Conservation (phyloP, 768 basidiomycete genomes). For the Naematelia encephala region DNA sequence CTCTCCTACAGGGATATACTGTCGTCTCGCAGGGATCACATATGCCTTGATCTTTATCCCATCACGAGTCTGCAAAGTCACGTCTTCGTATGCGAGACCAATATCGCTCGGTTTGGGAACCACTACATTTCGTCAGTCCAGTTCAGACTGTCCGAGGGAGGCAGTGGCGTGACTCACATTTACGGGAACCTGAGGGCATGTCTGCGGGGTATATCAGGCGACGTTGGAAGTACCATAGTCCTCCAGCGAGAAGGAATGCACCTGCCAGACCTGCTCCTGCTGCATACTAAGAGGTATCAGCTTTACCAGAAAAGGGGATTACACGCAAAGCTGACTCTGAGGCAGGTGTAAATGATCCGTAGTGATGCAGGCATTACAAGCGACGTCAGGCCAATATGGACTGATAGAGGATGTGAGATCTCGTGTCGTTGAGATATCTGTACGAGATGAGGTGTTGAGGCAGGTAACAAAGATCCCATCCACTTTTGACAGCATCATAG, state of each 20-base stretch:
- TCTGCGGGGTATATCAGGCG: conserved; percentile 87
- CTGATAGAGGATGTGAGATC: not conserved
- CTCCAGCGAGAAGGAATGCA: conserved; percentile 49
- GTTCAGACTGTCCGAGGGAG: not conserved
- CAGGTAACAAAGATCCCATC: no score
- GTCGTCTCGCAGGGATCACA: conserved; percentile 64
- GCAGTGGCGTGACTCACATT: conserved; percentile 53
- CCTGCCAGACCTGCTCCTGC: conserved; percentile 25
- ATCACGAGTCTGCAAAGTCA: conserved; percentile 71
- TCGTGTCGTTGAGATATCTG: no score
- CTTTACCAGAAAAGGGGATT: not conserved
- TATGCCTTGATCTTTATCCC: conserved; percentile 70
- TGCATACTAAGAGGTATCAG: conserved; percentile 21
- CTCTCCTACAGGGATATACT: conserved; percentile 50
- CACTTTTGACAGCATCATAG: no score
- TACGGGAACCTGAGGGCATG: conserved; percentile 73
- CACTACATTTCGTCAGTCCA: conserved; percentile 53
- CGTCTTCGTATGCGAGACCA: conserved; percentile 69
- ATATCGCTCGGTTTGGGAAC: conserved; percentile 69
- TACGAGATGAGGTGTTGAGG: no score
- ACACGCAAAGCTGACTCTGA: not conserved
- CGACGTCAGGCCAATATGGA: not conserved
- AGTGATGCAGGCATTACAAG: not conserved
- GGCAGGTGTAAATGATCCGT: not conserved
- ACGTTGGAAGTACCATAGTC: conserved; percentile 80